A percentile compares a stretch with the other conserved stretches of the same genome.
phyloP scores from a whole-genome alignment of 192 early-diverging fungal species.

The Radiomyces spectabilis region DNA sequence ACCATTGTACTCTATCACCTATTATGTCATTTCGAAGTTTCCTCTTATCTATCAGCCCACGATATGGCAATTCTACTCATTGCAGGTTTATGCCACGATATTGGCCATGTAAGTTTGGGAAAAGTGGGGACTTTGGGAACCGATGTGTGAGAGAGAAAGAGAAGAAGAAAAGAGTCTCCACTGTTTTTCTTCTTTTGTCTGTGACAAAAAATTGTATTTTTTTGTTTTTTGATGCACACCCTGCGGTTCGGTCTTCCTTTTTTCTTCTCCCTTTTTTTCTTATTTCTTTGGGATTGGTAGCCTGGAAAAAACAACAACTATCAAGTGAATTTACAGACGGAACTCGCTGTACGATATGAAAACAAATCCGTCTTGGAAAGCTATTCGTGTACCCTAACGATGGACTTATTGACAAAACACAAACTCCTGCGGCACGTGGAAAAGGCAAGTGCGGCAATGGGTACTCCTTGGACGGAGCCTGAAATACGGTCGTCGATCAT shows the following conservation, averaged over 20 bases:
- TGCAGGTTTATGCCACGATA: constrained; percentile 86
- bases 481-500: constrained; percentile 40
- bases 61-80: constrained; percentile 75
- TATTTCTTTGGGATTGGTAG: constrained; percentile 28
- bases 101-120: constrained; percentile 60
- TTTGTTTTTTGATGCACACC: not conserved
- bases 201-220: not conserved
- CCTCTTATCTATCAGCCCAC: constrained; percentile 54
- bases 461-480: constrained; percentile 38
- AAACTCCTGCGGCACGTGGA: constrained; percentile 53
- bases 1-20: constrained; percentile 76
- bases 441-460: constrained; percentile 36
- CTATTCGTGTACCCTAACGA: constrained; percentile 72
- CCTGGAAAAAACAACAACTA: constrained; percentile 91
- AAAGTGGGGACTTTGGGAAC: not conserved
- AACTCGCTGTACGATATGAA: constrained; percentile 64
- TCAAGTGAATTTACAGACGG: constrained; percentile 80
- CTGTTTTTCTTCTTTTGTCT: no score
- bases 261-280: constrained; percentile 6
- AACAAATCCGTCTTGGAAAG: constrained; percentile 82
- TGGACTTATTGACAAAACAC: constrained; percentile 71
- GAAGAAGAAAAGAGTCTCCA: no score
- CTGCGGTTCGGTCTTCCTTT: not conserved
- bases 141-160: not conserved
- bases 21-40: constrained; percentile 59